Evolutionary conservation across 1,139 yeast genomes (phyloP), one percentile per base, ranked within the genome.

Genomic region (Pichia cactophila): DNA sequence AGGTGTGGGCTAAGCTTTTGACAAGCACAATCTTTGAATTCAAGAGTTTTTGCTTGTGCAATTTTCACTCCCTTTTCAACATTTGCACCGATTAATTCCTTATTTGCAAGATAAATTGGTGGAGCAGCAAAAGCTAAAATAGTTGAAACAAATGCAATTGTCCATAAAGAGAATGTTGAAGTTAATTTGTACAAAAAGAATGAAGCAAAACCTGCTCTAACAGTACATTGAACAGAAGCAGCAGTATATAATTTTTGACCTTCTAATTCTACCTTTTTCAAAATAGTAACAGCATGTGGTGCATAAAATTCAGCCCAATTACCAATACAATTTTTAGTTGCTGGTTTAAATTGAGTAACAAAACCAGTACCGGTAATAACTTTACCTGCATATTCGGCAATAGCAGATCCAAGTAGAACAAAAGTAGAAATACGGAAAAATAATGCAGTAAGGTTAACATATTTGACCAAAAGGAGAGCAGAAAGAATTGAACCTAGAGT

Each of bases 21-120:
- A 56, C 77, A 75, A 48, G 81, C 84, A 46, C 71, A 46, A 54
- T 73, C 68, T 53, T 75, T 66, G 59, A 66, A 69, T 64, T 82
- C 83, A 43, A 71, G 60, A 51, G 79, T 66, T 69, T 84, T 82
- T 46, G 71, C 74, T 64, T 77, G 78, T 51, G 81, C 81, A 48
- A 78, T 61, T 57, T 75, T 71, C 56, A 81, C 70, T 65, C 73
- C 76, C 58, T 80, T 74, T 53, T 77, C 77, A 51, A 85, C 76
- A 49, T 80, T 78, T 48, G 83, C 81, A 69, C 90, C 96, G 66
- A 92, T 85, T 71, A 86, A 85, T 62, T 75, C 75, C 75, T 88
- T 83, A 77, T 86, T 82, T 58, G 75, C 76, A 58, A 77, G 70
- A 73, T 90, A 92, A 56, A 86, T 62, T 35, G 78, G 79, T 53